These are phyloP conservation scores for Yamadazyma jaroonii DNA, from an alignment of 1,139 yeast species.

Conservation along the genomic window DNA sequence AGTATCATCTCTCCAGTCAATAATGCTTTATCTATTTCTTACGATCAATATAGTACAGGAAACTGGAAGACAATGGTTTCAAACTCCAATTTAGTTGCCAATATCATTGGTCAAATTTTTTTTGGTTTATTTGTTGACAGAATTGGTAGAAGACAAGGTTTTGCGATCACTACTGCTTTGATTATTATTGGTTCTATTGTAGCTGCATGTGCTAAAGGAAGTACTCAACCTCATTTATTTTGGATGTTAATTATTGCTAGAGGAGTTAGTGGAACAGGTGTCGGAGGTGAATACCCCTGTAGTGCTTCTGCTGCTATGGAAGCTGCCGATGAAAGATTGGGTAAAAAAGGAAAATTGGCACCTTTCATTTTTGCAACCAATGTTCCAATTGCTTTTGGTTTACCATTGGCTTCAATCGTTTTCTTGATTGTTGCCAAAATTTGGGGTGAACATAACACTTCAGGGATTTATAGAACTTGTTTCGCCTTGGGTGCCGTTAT, in stretches of 20 bases:
- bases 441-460: slow-evolving; percentile 39
- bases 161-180: slow-evolving; percentile 42
- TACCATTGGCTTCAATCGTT: slow-evolving; percentile 68
- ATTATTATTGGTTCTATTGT: slow-evolving; percentile 43
- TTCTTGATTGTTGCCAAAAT: slow-evolving; percentile 67
- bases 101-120: slow-evolving; percentile 47
- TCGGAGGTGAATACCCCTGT: slow-evolving; percentile 77
- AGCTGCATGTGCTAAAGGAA: slow-evolving; percentile 52
- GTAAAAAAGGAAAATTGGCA: slow-evolving; percentile 57
- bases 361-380: slow-evolving; percentile 66
- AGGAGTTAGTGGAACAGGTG: slow-evolving; percentile 71
- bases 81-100: slow-evolving; percentile 48
- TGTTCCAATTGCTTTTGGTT: slow-evolving; percentile 70
- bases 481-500: slow-evolving; percentile 73
- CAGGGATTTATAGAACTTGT: slow-evolving; percentile 69
- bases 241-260: slow-evolving; percentile 72
- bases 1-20: slow-evolving; percentile 50
- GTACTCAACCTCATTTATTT: slow-evolving; percentile 44
- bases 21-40: slow-evolving; percentile 29
- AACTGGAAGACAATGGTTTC: slow-evolving; percentile 46
- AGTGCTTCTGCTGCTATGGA: slow-evolving; percentile 69
- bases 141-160: slow-evolving; percentile 47
- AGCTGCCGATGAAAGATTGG: slow-evolving; percentile 53
- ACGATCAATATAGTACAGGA: slow-evolving; percentile 30
- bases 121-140: slow-evolving; percentile 46